These are phyloP conservation scores for Russula brevipes DNA, from an alignment of 768 basidiomycete species.

Conservation along the genomic window DNA sequence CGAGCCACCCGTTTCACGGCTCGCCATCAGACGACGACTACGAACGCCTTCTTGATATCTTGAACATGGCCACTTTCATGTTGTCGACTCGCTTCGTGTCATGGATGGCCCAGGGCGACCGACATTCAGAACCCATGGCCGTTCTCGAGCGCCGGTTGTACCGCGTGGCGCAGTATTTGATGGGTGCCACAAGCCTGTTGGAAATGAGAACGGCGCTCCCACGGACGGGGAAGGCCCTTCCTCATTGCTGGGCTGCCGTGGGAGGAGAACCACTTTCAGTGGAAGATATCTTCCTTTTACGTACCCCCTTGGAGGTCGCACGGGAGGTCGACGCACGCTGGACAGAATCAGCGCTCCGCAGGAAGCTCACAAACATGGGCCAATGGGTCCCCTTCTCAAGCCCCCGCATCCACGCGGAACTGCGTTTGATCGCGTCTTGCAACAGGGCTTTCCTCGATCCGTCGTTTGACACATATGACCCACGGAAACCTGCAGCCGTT, in stretches of 20 bases:
- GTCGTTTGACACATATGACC: slow-evolving; percentile 19
- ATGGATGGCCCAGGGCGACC: slow-evolving; percentile 4
- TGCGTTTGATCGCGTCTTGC: slow-evolving; percentile 20
- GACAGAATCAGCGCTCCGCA: slow-evolving; percentile 15
- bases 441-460: slow-evolving; percentile 14
- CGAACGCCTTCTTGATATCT: slow-evolving; percentile 12
- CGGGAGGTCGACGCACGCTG: slow-evolving; percentile 19
- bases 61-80: slow-evolving; percentile 19
- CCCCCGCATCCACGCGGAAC: slow-evolving; percentile 19
- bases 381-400: slow-evolving; percentile 14
- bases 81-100: slow-evolving; percentile 17
- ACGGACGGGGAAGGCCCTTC: background rate
- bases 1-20: background rate
- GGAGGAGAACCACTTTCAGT: slow-evolving; percentile 9
- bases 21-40: slow-evolving; percentile 5
- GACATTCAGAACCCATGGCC: slow-evolving; percentile 8
- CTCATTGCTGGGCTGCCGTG: slow-evolving; percentile 17
- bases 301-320: slow-evolving; percentile 16
- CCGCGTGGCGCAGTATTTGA: slow-evolving; percentile 18
- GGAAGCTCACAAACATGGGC: slow-evolving; percentile 1
- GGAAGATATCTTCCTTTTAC: slow-evolving; percentile 19
- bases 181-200: slow-evolving; percentile 17
- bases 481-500: slow-evolving; percentile 15
- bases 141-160: slow-evolving; percentile 16
- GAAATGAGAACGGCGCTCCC: slow-evolving; percentile 13